A percentile compares a stretch with the other conserved stretches of the same genome.
Conservation (phyloP, 2,329 filamentous ascomycete species). For the Fusarium algeriense region DNA sequence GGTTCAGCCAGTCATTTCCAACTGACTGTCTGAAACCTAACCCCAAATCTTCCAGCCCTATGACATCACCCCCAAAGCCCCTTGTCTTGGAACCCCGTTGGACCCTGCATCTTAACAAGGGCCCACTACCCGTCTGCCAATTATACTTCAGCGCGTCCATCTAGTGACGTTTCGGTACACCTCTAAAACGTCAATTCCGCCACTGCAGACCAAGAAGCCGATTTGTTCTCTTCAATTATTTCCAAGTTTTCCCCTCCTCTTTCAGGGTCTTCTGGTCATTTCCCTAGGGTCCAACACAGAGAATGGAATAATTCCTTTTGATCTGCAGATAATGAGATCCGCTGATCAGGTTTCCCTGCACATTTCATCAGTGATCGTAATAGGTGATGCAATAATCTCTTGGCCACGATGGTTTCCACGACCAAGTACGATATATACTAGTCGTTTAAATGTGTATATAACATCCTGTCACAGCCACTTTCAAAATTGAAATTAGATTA, state of each 20-base stretch:
- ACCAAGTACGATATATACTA: constrained; percentile 1
- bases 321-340: not conserved
- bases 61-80: constrained; percentile 44
- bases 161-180: constrained; percentile 39
- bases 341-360: constrained; percentile 17
- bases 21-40: not conserved
- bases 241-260: constrained; percentile 32
- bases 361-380: constrained; percentile 38
- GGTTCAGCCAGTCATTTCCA: not conserved
- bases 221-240: constrained; percentile 8
- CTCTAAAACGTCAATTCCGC: constrained; percentile 28
- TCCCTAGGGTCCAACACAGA: constrained; percentile 1
- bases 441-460: constrained; percentile 28
- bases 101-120: constrained; percentile 36
- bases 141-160: constrained; percentile 10
- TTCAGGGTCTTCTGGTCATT: not conserved
- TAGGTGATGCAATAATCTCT: constrained; percentile 37
- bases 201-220: constrained; percentile 3
- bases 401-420: not conserved
- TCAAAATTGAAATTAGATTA: constrained; percentile 1
- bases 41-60: constrained; percentile 18
- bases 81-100: constrained; percentile 30
- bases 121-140: constrained; percentile 31
- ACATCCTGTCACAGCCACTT: not conserved
- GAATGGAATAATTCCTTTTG: not conserved